phyloP scores from a whole-genome alignment of 2,329 filamentous ascomycete genomes.

The Fonsecaea monophora region DNA sequence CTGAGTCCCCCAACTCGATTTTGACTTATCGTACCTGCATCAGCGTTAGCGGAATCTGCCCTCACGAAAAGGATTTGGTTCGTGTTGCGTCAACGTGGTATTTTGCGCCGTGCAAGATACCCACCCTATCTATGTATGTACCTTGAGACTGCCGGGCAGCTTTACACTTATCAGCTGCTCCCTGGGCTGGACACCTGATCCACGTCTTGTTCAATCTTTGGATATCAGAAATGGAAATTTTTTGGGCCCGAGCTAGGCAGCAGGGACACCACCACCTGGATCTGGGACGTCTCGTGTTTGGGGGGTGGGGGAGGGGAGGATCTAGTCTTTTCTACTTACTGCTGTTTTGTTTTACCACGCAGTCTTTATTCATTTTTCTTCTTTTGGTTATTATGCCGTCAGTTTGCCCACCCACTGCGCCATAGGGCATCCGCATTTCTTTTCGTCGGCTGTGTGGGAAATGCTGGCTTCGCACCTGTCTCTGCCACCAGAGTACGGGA shows the following conservation, averaged over 20 bases:
- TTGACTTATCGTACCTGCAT: constrained; percentile 14
- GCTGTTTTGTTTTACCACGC: constrained; percentile 13
- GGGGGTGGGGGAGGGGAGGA: constrained; percentile 30
- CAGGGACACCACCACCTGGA: constrained; percentile 21
- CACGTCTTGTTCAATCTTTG: neutral
- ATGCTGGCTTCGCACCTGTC: too few species aligned
- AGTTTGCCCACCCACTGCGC: too few species aligned
- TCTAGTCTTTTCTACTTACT: constrained; percentile 44
- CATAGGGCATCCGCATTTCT: too few species aligned
- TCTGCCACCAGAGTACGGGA: too few species aligned
- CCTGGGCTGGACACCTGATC: neutral
- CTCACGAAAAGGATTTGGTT: constrained; percentile 11
- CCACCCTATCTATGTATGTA: neutral
- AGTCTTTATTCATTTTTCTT: too few species aligned
- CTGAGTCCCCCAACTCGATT: constrained; percentile 1
- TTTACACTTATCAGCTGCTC: neutral
- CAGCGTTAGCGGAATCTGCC: constrained; percentile 21
- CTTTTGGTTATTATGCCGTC: too few species aligned
- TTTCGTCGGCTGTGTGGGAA: too few species aligned
- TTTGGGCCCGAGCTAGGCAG: constrained; percentile 6
- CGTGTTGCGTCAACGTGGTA: constrained; percentile 15
- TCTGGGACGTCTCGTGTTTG: too few species aligned
- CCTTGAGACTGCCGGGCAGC: neutral
- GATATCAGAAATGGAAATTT: constrained; percentile 10
- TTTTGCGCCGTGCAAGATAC: constrained; percentile 12